Evolutionary conservation across 352 stramenopile species (phyloP).

Genomic region (Globisporangium cystogenes): DNA sequence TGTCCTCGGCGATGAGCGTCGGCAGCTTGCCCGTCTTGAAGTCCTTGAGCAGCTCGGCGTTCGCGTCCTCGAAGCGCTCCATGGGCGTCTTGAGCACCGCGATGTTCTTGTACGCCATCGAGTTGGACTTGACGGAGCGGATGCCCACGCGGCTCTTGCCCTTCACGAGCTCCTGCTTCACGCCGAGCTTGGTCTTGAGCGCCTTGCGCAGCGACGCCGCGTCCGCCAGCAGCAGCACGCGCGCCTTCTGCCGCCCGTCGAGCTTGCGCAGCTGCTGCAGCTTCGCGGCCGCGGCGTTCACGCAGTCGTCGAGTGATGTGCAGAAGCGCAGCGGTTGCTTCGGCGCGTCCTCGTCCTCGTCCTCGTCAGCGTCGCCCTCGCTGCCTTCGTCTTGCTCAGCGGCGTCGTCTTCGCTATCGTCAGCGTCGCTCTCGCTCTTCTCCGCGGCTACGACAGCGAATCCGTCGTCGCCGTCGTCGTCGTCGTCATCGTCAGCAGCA

Average conservation of each 20-base stretch:
- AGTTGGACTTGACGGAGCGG: slow-evolving; percentile 51
- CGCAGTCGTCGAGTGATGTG: slow-evolving; percentile 42
- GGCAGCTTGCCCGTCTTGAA: slow-evolving; percentile 61
- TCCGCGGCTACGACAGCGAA: slow-evolving; percentile 13
- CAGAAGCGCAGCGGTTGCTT: slow-evolving; percentile 42
- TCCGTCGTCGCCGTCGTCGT: slow-evolving; percentile 17
- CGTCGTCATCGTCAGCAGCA: slow-evolving; percentile 5
- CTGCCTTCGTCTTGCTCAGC: slow-evolving; percentile 15
- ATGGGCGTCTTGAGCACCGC: slow-evolving; percentile 68
- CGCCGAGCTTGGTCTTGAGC: slow-evolving; percentile 51
- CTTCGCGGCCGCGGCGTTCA: slow-evolving; percentile 26
- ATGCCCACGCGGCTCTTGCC: slow-evolving; percentile 51
- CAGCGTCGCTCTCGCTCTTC: slow-evolving; percentile 13
- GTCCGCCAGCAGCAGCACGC: slow-evolving; percentile 59
- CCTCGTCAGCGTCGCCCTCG: slow-evolving; percentile 16
- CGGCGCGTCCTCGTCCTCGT: slow-evolving; percentile 9
- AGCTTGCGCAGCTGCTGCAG: slow-evolving; percentile 47
- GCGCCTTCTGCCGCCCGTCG: slow-evolving; percentile 60
- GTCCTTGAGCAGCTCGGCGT: slow-evolving; percentile 47
- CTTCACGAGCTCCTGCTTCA: slow-evolving; percentile 49
- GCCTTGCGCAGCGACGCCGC: slow-evolving; percentile 45
- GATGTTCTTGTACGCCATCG: slow-evolving; percentile 49
- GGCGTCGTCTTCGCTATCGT: slow-evolving; percentile 10
- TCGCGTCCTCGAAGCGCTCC: slow-evolving; percentile 59
- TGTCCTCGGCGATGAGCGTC: slow-evolving; percentile 54